Evolutionary conservation across 2,329 filamentous ascomycete genomes (phyloP).

Genomic region (Paracoccidioides brasiliensis): DNA sequence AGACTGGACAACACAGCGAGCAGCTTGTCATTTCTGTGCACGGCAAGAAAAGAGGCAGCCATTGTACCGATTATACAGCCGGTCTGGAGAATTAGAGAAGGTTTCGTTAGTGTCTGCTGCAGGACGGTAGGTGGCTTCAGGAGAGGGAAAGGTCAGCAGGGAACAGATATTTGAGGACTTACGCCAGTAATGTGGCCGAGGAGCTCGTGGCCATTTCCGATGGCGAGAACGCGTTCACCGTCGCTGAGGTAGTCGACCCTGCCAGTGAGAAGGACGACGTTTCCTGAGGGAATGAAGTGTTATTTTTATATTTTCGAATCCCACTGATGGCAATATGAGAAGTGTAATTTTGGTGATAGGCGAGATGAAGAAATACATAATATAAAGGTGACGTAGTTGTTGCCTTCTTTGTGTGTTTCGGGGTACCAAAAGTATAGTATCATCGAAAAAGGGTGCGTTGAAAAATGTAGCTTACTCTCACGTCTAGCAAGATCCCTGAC

Average conservation of each 20-base stretch:
- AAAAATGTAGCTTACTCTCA: constrained; percentile 35
- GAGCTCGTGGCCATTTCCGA: constrained; percentile 62
- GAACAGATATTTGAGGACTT: constrained; percentile 10
- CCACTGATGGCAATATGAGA: not conserved
- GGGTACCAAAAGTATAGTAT: not conserved
- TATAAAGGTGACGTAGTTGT: not conserved
- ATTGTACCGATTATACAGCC: constrained; percentile 79
- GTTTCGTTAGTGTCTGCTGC: constrained; percentile 1
- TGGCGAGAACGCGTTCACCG: constrained; percentile 50
- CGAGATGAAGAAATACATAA: no score
- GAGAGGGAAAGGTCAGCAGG: not conserved
- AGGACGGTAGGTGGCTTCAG: not conserved
- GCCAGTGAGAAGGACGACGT: constrained; percentile 73
- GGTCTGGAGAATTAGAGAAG: constrained; percentile 29
- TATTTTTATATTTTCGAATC: not conserved
- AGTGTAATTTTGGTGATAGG: not conserved
- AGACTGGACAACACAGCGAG: constrained; percentile 59
- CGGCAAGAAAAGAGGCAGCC: constrained; percentile 61
- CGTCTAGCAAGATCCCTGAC: constrained; percentile 53
- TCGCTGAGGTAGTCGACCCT: constrained; percentile 65
- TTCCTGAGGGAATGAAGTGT: constrained; percentile 22
- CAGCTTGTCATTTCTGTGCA: constrained; percentile 51
- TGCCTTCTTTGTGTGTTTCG: not conserved
- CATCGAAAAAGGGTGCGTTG: not conserved
- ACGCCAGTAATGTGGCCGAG: constrained; percentile 35